Percentiles rank a stretch among this genome's conserved stretches.
Evolutionary conservation across 1,284 basidiomycete genomes (phyloP).

Genomic region (Ustilago nuda): DNA sequence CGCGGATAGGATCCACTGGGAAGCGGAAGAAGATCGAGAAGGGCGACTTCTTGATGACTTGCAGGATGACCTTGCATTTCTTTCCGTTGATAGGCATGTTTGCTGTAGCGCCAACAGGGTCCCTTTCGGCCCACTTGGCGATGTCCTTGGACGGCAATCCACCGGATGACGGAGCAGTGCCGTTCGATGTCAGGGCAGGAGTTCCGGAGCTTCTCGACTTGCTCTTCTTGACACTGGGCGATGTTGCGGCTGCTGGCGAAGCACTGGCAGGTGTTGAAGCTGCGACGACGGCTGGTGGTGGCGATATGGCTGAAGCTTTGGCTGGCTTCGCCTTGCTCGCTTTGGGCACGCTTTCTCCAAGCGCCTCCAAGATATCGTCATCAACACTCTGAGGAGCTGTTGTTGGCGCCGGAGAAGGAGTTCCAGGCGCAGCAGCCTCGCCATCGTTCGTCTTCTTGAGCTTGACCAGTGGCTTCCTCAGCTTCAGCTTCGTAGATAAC

Average conservation of each 20-base stretch:
- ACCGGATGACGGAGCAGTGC: slow-evolving; percentile 15
- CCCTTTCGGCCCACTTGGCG: slow-evolving; percentile 40
- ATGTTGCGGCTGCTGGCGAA: slow-evolving; percentile 15
- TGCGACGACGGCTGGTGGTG: slow-evolving; percentile 14
- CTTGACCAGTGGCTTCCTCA: slow-evolving; percentile 57
- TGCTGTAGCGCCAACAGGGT: slow-evolving; percentile 50
- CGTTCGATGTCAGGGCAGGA: slow-evolving; percentile 17
- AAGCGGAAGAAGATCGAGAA: slow-evolving; percentile 82
- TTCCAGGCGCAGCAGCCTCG: slow-evolving; percentile 18
- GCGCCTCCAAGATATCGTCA: slow-evolving; percentile 44
- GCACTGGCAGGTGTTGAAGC: slow-evolving; percentile 8
- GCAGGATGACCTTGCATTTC: slow-evolving; percentile 82
- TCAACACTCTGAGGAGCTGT: slow-evolving; percentile 34
- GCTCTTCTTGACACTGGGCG: slow-evolving; percentile 24
- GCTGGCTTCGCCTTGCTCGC: slow-evolving; percentile 31
- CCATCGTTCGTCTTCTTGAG: slow-evolving; percentile 34
- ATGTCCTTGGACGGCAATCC: slow-evolving; percentile 32
- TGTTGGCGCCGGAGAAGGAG: slow-evolving; percentile 19
- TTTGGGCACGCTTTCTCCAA: slow-evolving; percentile 45
- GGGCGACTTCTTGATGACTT: slow-evolving; percentile 76
- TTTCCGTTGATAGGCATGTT: slow-evolving; percentile 65
- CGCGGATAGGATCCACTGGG: slow-evolving; percentile 83
- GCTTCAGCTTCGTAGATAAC: slow-evolving; percentile 21
- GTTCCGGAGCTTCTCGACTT: slow-evolving; percentile 20
- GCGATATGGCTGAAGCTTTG: slow-evolving; percentile 18